Base-by-base conservation (phyloP, 2,329 filamentous ascomycete genomes). In the Fusarium incarnatum region DNA sequence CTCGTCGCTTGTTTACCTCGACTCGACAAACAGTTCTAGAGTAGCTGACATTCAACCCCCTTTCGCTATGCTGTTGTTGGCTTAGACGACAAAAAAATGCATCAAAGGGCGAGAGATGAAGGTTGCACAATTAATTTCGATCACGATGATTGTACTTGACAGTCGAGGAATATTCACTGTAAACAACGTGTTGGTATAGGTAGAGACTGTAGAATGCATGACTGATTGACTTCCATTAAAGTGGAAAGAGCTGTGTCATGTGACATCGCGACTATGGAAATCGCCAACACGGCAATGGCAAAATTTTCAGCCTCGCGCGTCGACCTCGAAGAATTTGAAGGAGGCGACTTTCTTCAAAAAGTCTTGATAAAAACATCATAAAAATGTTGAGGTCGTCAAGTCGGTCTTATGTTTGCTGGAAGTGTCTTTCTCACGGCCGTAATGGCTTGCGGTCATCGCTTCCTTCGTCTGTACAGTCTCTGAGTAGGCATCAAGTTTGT, bases 361-460 rank as follows among this genome's bases (percentile, higher is more conserved):
- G 22, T 25, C 23, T 53, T 61, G n/a, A 44, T 64, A 40, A 25
- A 50, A n/a, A 48, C 37, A 23, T 56, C 27, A 23, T 53, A 61
- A 68, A 56, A 27, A 82, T 80, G 77, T 67, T 82, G 56, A 74
- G 73, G 54, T 71, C 66, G 27, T 68, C 78, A 45, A 69, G 70
- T 49, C 72, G 66, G 25, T 74, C 75, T n/a, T 79, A 77, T 56
- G 67, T 80, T 28, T 81, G 80, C 60, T 75, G 77, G 74, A 75
- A 71, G 59, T 82, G 78, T 56, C 59, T 79, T 34, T 56, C 70
- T 5, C 71, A 73, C n/a, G 41, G 54, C 20, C 57, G 56, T 18
- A 70, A 65, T 64, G 55, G 53, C 30, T 16, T 64, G 9, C 57
- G 49, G 10, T 41, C 59, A 6, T 64, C 59, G 3, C 42, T 59